A percentile compares a stretch with the other conserved stretches of the same genome.
Evolutionary conservation across 768 basidiomycete genomes (phyloP).

Genomic region (Amanita rimosa): DNA sequence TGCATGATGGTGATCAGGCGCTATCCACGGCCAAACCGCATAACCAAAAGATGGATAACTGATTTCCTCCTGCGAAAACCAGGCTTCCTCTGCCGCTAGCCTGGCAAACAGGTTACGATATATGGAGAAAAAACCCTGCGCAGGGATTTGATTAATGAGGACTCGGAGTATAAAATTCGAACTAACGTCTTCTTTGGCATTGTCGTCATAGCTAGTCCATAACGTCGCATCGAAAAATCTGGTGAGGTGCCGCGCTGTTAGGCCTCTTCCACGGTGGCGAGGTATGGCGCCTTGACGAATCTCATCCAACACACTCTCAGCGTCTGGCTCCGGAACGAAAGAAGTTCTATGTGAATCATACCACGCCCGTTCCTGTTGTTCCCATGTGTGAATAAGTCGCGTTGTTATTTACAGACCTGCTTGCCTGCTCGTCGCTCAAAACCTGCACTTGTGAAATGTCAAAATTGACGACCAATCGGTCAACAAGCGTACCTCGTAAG

Average conservation of each 20-base stretch:
- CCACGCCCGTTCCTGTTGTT: conserved; percentile 88
- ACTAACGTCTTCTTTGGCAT: conserved; percentile 46
- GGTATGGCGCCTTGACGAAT: conserved; percentile 60
- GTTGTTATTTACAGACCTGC: conserved; percentile 11
- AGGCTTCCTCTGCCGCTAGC: conserved; percentile 68
- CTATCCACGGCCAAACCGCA: conserved; percentile 63
- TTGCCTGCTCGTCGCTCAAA: conserved; percentile 89
- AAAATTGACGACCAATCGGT: not conserved
- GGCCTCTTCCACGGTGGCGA: conserved; percentile 53
- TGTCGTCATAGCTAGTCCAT: conserved; percentile 58
- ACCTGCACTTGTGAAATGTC: conserved; percentile 36
- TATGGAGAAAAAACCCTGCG: conserved; percentile 80
- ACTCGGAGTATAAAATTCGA: not conserved
- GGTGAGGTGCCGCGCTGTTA: conserved; percentile 71
- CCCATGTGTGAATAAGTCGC: conserved; percentile 12
- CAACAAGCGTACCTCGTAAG: conserved; percentile 71
- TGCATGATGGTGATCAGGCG: conserved; percentile 29
- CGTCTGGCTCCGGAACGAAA: conserved; percentile 72
- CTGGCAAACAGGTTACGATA: conserved; percentile 82
- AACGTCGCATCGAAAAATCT: conserved; percentile 71
- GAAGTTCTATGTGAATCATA: conserved; percentile 90
- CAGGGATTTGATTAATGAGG: not conserved
- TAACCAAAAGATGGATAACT: conserved; percentile 80
- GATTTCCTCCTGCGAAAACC: conserved; percentile 22
- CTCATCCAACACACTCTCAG: conserved; percentile 76